Base-by-base conservation (phyloP, 2,329 filamentous ascomycete species). In the Trichocomaceae sp. region DNA sequence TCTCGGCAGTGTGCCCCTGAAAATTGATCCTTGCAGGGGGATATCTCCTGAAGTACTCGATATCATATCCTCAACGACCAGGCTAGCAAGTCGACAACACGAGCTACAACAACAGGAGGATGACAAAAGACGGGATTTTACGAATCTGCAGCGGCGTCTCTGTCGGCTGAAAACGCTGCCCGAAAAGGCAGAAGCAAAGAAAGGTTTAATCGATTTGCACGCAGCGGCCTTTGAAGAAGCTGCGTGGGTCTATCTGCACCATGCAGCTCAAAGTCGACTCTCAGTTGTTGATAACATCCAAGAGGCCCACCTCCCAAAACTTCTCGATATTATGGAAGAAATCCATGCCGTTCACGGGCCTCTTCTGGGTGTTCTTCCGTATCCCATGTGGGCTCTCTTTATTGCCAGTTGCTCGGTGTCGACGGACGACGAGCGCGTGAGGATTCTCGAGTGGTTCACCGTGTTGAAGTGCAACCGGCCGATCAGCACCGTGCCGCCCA, bases 311-410 rank as follows among this genome's bases (percentile, higher is more conserved):
- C 35, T 39, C 5, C 35, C 35, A 1, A 39, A 39, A n/a, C 35
- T 39, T 39, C 35, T 19, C 12, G 45, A 26, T 47, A 19, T 47
- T 12, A 15, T 17, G 15, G 15, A 17, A 17, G 10, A 39, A 39
- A 47, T 47, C 9, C 45, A 47, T 31, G 19, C 23, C 13, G 12
- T 31, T 29, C 45, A 47, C 12, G 45, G 45, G 2, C 2, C 15
- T 13, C 23, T 47, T 22, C 45, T 47, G 8, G 23, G 13, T 9
- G 26, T 47, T 19, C 29, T 47, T 31, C 45, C 45, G 3, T 47
- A 47, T 19, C 45, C 45, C 10, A 47, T 47, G 45, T 47, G 45
- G 45, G 45, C 45, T 17, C 17, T 47, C 15, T 47, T 47, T 19
- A 47, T 47, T 47, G 45, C 45, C 15, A 47, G 45, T 31, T 47